Conservation (phyloP, 2,329 filamentous ascomycete species). For the Leptographium lundbergii region DNA sequence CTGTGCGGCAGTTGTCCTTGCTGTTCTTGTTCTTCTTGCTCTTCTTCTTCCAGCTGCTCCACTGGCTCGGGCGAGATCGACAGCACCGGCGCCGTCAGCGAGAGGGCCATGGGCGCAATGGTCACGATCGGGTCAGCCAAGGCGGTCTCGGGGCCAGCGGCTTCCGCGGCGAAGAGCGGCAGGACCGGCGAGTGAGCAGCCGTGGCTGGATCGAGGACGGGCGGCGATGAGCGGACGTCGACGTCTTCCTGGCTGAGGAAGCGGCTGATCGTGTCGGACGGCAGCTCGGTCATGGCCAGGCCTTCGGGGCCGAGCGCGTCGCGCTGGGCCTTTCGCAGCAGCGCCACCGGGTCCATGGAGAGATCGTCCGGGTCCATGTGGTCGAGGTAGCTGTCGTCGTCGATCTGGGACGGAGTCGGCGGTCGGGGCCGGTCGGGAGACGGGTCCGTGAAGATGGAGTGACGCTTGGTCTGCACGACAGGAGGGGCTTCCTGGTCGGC, state of each 20-base stretch:
- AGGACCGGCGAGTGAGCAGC: neutral
- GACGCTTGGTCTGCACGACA: too few species aligned
- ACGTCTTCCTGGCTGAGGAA: neutral
- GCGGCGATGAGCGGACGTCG: neutral
- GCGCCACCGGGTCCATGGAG: neutral
- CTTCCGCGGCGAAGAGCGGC: neutral
- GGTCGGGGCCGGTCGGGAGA: neutral
- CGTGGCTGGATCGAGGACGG: neutral
- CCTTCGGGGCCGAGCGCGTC: neutral
- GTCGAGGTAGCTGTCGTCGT: neutral
- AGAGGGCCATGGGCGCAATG: conserved; percentile 2
- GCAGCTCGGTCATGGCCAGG: neutral
- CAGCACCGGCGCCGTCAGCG: neutral
- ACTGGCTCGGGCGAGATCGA: neutral
- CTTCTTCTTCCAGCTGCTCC: neutral
- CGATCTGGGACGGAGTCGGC: neutral
- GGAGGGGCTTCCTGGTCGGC: neutral
- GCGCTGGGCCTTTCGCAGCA: neutral
- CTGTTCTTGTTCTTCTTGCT: neutral
- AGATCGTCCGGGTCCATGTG: neutral
- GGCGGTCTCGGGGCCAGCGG: too few species aligned
- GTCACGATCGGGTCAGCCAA: too few species aligned
- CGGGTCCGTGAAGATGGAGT: too few species aligned
- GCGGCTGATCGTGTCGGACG: neutral
- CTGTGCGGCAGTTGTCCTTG: neutral